These are phyloP conservation scores for Geranium incanum DNA, from an alignment of 441 rosid genomes.

Conservation along the genomic window DNA sequence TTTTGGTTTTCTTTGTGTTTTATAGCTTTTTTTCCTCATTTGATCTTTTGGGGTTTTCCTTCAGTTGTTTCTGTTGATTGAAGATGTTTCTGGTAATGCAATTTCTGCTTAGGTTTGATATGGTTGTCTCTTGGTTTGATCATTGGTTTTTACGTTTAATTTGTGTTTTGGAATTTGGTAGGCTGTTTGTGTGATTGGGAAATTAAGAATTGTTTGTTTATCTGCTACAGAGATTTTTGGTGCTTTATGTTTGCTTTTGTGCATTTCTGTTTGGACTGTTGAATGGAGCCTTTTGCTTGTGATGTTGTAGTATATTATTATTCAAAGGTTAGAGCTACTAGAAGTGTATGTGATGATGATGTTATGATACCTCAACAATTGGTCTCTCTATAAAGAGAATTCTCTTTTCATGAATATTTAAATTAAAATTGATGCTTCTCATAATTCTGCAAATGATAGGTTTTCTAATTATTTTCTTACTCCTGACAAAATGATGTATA, in stretches of 20 bases:
- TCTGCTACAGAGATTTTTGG: neutral
- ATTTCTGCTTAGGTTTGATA: too few species aligned
- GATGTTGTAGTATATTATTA: neutral
- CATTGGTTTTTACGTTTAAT: too few species aligned
- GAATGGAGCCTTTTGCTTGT: neutral
- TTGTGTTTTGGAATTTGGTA: too few species aligned
- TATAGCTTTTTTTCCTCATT: neutral
- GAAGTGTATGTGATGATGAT: neutral
- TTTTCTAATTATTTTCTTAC: neutral
- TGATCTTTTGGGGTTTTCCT: neutral
- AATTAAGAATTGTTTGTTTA: neutral
- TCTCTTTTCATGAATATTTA: neutral
- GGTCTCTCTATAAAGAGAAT: neutral
- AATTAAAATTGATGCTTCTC: neutral
- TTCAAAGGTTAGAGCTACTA: neutral
- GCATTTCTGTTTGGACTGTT: neutral
- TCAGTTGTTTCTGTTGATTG: neutral
- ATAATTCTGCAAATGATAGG: neutral
- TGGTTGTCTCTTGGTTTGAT: too few species aligned
- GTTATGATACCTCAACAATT: neutral
- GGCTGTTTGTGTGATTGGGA: neutral
- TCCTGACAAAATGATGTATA: neutral
- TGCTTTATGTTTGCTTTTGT: neutral
- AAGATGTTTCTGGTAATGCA: neutral
- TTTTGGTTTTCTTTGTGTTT: conserved; percentile 6